Evolutionary conservation across 1,139 yeast genomes (phyloP), one percentile per base, ranked within the genome.

Genomic region (Taphrina deformans): DNA sequence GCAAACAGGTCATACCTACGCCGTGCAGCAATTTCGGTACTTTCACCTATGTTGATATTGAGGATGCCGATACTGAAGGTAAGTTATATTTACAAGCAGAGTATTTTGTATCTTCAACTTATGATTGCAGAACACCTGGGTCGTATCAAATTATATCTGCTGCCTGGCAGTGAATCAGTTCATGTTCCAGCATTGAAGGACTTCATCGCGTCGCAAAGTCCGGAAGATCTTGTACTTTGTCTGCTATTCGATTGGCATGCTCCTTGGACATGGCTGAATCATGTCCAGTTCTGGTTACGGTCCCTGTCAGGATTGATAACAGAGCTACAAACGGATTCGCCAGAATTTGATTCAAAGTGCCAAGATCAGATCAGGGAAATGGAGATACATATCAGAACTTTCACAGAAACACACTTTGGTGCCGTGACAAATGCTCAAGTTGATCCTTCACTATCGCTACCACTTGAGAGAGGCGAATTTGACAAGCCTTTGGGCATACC

Each of bases 11-110:
- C 67, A 77, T 71, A 10, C 48, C 55, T 0, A 67, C 71, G 3
- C 74, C 77, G 0, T 74, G 73, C 52, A 71, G 70, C 2, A 71
- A 74, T 65, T 73, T 75, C 2, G 61, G 77, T 26, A 80, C 79
- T 0, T 79, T 77, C 65, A 71, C 77, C 0, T 78, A 68, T 66
- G 69, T 77, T 6, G 76, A 76, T 53, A 73, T 72, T 65, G 69
- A 68, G 21, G 78, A 76, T 44, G 68, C 69, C 2, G 75, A 75
- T n/a, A 73, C 74, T 16, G 75, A 74, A 29, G 76, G 73, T 65
- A 71, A 50, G 62, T 14, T n/a, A n/a, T n/a, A n/a, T n/a, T n/a
- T n/a, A n/a, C n/a, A n/a, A n/a, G n/a, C n/a, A n/a, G n/a, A n/a
- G n/a, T n/a, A n/a, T n/a, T n/a, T n/a, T n/a, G n/a, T n/a, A n/a